These are phyloP conservation scores for Aspergillus bombycis DNA, from an alignment of 2,329 filamentous ascomycete species.

Conservation along the genomic window DNA sequence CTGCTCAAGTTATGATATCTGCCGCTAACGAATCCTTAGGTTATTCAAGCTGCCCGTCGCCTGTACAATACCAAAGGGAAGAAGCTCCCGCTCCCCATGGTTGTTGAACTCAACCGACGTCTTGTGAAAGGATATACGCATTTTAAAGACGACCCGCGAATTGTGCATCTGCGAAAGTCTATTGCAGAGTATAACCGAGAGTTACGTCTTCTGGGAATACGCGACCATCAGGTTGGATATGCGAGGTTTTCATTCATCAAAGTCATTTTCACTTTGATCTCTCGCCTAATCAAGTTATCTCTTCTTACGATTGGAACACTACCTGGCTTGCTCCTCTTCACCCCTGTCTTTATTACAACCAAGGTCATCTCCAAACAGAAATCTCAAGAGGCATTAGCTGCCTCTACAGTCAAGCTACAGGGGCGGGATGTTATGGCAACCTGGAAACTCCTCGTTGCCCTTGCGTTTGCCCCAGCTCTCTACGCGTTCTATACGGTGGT, in stretches of 20 bases:
- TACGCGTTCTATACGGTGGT: conserved; percentile 79
- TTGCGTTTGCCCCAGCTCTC: conserved; percentile 78
- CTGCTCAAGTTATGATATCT: background rate
- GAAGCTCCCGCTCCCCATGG: conserved; percentile 86
- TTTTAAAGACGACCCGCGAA: conserved; percentile 88
- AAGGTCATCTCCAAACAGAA: conserved; percentile 82
- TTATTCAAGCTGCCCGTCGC: conserved; percentile 90
- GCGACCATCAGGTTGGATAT: conserved; percentile 94
- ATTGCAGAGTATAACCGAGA: conserved; percentile 86
- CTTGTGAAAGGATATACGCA: conserved; percentile 88
- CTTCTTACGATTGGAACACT: conserved; percentile 79
- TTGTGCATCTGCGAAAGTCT: conserved; percentile 72
- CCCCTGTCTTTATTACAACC: conserved; percentile 81
- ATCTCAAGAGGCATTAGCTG: conserved; percentile 79
- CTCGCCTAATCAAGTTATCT: conserved; percentile 75
- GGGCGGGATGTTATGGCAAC: conserved; percentile 89
- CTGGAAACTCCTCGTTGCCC: conserved; percentile 88
- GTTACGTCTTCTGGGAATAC: conserved; percentile 80
- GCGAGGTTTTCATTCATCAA: conserved; percentile 78
- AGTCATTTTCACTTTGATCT: conserved; percentile 76
- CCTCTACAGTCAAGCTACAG: conserved; percentile 84
- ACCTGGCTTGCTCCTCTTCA: conserved; percentile 84
- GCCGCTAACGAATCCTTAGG: conserved; percentile 47
- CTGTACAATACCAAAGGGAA: conserved; percentile 94
- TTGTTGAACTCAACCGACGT: conserved; percentile 91